A percentile compares a stretch with the other conserved stretches of the same genome.
Evolutionary conservation across 805 yeast genomes (phyloP).

Genomic region (Myxozyma monticola): DNA sequence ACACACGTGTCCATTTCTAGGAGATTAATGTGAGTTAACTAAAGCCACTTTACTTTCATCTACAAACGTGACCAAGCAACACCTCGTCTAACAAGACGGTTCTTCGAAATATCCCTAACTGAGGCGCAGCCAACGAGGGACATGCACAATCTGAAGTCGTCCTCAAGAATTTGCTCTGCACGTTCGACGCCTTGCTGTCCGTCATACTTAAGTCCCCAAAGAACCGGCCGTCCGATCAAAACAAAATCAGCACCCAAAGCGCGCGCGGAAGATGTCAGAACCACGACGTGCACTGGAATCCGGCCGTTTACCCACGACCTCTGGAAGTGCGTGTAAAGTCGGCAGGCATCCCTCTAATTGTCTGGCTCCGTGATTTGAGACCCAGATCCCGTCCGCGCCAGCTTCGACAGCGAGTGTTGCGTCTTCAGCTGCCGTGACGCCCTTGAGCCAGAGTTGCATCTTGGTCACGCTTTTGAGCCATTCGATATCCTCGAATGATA

Average conservation of each 20-base stretch:
- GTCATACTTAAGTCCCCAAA: conserved; percentile 64
- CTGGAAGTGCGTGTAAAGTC: conserved; percentile 64
- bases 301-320: conserved; percentile 49
- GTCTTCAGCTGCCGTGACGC: conserved; percentile 67
- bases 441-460: conserved; percentile 57
- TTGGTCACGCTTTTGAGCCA: conserved; percentile 38
- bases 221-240: conserved; percentile 66
- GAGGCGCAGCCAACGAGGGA: conserved; percentile 20
- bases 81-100: background rate
- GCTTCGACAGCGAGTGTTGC: conserved; percentile 56
- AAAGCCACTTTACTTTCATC: too few relatives aligned
- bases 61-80: too few relatives aligned
- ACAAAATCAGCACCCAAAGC: conserved; percentile 70
- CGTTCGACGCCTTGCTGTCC: conserved; percentile 64
- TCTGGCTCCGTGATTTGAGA: conserved; percentile 77
- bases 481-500: conserved; percentile 32
- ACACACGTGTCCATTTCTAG: too few relatives aligned
- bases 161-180: conserved; percentile 26
- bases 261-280: conserved; percentile 62
- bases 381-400: conserved; percentile 61
- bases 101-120: conserved; percentile 6
- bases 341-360: conserved; percentile 65
- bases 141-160: conserved; percentile 27
- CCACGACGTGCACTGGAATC: conserved; percentile 74
- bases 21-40: too few relatives aligned